Conservation (phyloP, 1,139 yeast genomes). For the Scheffersomyces stambukii region DNA sequence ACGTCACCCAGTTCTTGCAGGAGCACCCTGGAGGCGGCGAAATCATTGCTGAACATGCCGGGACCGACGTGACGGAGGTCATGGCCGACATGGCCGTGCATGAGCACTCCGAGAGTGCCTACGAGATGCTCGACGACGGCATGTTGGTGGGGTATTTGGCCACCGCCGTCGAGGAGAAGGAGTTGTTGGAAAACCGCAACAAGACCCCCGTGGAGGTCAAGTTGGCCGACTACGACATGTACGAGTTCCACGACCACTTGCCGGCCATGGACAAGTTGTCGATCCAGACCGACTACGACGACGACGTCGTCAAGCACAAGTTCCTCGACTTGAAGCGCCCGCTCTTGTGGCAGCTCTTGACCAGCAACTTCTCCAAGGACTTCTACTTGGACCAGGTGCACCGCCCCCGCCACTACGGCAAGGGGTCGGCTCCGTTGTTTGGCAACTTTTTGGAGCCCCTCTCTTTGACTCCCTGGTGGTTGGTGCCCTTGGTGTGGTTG, state of each 20-base stretch:
- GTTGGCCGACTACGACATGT: constrained; percentile 22
- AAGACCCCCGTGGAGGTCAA: constrained; percentile 41
- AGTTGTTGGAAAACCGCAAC: constrained; percentile 38
- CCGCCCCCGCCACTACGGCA: constrained; percentile 82
- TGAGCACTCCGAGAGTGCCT: constrained; percentile 80
- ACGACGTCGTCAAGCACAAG: constrained; percentile 72
- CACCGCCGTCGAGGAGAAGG: constrained; percentile 40
- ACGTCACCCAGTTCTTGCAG: constrained; percentile 71
- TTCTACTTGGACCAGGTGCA: constrained; percentile 95
- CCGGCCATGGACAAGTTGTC: constrained; percentile 71
- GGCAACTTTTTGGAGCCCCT: constrained; percentile 48
- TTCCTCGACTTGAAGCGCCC: constrained; percentile 85
- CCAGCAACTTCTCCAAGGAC: constrained; percentile 72
- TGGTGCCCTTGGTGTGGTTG: constrained; percentile 85
- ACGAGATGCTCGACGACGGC: constrained; percentile 81
- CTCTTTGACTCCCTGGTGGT: constrained; percentile 53
- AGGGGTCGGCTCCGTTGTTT: constrained; percentile 79
- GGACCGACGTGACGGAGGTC: constrained; percentile 76
- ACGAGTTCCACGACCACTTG: constrained; percentile 54
- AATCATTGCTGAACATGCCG: constrained; percentile 69
- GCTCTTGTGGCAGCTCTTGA: constrained; percentile 70
- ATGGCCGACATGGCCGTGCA: constrained; percentile 70
- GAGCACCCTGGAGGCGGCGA: constrained; percentile 91
- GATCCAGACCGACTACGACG: constrained; percentile 71
- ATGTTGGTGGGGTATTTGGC: constrained; percentile 48